Conservation (phyloP, 78 protist genomes). For the Emiliania huxleyi region DNA sequence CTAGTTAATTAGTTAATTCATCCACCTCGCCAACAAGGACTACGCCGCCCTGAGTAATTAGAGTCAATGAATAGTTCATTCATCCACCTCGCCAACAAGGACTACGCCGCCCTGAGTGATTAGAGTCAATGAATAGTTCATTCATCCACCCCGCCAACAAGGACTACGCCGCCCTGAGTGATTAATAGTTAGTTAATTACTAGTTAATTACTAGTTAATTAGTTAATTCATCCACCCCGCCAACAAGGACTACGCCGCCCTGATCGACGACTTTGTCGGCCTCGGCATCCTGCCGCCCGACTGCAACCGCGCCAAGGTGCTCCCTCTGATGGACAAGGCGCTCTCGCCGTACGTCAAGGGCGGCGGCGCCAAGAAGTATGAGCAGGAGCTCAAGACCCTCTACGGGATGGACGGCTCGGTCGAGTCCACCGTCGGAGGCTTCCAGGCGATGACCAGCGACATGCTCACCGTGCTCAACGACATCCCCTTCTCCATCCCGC, state of each 20-base stretch:
- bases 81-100: no score
- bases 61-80: no score
- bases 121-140: no score
- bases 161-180: no score
- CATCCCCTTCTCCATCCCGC: conserved; percentile 52
- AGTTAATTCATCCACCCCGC: not conserved
- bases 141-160: no score
- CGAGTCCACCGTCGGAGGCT: conserved; percentile 39
- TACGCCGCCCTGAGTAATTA: no score
- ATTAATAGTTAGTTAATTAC: no score
- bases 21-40: no score
- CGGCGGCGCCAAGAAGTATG: not conserved
- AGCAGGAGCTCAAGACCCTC: not conserved
- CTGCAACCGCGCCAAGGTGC: not conserved
- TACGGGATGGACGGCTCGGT: conserved; percentile 44
- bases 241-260: conserved; percentile 42
- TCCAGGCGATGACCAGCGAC: conserved; percentile 53
- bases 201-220: no score
- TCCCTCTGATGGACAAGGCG: conserved; percentile 22
- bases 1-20: no score
- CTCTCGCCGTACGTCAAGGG: conserved; percentile 31
- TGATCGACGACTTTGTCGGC: conserved; percentile 35
- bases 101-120: no score
- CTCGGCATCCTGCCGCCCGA: not conserved
- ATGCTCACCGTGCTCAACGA: conserved; percentile 52